These are phyloP conservation scores for Solanum aculeatissimum DNA, from an alignment of 305 asterid genomes.

Conservation along the genomic window DNA sequence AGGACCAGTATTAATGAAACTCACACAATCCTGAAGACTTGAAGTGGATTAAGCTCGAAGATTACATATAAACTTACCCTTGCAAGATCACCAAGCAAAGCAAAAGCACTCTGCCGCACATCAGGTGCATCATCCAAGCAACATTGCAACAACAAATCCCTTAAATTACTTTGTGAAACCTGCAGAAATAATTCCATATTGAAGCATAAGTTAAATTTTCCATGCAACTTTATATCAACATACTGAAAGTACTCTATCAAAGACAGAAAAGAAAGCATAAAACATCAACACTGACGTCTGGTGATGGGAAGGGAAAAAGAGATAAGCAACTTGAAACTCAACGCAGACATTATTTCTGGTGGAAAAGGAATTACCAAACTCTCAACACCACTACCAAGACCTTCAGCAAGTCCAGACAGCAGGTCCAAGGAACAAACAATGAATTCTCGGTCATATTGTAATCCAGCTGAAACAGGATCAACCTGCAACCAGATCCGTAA, in stretches of 20 bases:
- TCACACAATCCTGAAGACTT: not conserved
- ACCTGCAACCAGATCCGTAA: slow-evolving; percentile 31
- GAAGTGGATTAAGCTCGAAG: not conserved
- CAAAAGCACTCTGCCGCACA: slow-evolving; percentile 96
- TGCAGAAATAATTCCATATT: slow-evolving; percentile 10
- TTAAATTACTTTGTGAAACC: slow-evolving; percentile 88
- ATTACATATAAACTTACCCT: slow-evolving; percentile 46
- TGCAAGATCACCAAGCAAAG: slow-evolving; percentile 96
- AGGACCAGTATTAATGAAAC: not conserved
- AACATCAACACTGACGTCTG: not conserved
- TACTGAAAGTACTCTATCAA: not conserved
- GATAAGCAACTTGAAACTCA: not conserved
- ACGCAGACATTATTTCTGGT: not conserved
- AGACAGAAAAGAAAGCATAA: not conserved
- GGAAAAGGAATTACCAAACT: slow-evolving; percentile 52
- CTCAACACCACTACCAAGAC: slow-evolving; percentile 88
- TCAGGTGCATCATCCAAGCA: slow-evolving; percentile 94
- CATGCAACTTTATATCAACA: not conserved
- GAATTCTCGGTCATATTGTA: slow-evolving; percentile 82
- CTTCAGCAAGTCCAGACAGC: slow-evolving; percentile 92
- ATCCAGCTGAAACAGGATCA: slow-evolving; percentile 69
- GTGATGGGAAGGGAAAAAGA: not conserved
- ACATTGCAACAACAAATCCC: slow-evolving; percentile 91
- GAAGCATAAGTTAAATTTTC: not conserved
- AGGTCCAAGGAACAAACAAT: slow-evolving; percentile 89